Conservation (phyloP, 805 yeast species). For the Wickerhamomyces xylosicus region DNA sequence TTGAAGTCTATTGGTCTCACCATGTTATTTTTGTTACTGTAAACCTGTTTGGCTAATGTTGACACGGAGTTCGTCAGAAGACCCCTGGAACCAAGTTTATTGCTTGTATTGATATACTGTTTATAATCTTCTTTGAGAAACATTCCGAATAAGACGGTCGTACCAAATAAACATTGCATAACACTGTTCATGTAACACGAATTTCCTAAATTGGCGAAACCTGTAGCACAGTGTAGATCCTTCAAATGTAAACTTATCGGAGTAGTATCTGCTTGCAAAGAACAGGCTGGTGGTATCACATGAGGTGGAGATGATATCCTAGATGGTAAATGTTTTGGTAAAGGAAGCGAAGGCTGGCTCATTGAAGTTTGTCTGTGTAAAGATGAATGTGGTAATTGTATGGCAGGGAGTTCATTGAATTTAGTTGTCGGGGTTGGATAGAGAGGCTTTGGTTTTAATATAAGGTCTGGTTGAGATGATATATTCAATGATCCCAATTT, state of each 20-base stretch:
- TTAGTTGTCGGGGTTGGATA: not conserved
- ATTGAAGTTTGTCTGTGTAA: slow-evolving; percentile 1
- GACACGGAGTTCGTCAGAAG: slow-evolving; percentile 62
- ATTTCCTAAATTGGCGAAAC: slow-evolving; percentile 75
- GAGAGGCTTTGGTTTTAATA: slow-evolving; percentile 5
- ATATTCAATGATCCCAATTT: slow-evolving; percentile 7
- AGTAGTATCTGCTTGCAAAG: too few relatives aligned
- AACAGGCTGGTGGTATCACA: slow-evolving; percentile 1
- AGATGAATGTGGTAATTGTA: not conserved
- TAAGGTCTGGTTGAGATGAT: slow-evolving; percentile 3
- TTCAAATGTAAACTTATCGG: not conserved
- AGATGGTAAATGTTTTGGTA: slow-evolving; percentile 1
- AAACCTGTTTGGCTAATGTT: slow-evolving; percentile 44
- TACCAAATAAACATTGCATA: slow-evolving; percentile 76
- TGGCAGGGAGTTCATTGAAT: too few relatives aligned
- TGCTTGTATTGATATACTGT: slow-evolving; percentile 59
- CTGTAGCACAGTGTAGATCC: slow-evolving; percentile 39
- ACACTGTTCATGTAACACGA: slow-evolving; percentile 90
- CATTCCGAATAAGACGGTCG: slow-evolving; percentile 51
- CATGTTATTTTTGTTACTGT: slow-evolving; percentile 31
- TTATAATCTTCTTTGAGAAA: slow-evolving; percentile 53
- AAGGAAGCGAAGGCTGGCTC: not conserved
- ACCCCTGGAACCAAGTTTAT: slow-evolving; percentile 76
- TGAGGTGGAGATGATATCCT: not conserved
- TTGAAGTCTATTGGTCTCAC: slow-evolving; percentile 58